These are phyloP conservation scores for Torulaspora pretoriensis DNA, from an alignment of 1,139 yeast species.

Conservation along the genomic window DNA sequence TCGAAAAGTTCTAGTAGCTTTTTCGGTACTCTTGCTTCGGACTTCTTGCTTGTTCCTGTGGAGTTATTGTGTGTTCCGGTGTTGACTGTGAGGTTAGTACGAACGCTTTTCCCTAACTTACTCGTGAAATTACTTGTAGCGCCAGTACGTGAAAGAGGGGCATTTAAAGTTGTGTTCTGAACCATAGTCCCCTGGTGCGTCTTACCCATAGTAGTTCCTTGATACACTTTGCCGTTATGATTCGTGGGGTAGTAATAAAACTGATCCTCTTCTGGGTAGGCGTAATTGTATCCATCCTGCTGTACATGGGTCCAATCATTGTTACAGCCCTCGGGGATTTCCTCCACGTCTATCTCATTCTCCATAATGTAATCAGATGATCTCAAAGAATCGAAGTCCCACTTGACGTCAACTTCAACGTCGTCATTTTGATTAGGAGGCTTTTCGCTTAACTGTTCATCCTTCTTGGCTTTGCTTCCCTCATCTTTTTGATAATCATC, in stretches of 20 bases:
- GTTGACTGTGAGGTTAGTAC: constrained; percentile 25
- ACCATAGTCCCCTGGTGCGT: constrained; percentile 26
- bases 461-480: constrained; percentile 23
- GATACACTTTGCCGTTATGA: constrained; percentile 28
- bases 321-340: constrained; percentile 37
- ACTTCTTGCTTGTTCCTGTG: constrained; percentile 19
- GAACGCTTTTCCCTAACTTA: constrained; percentile 27
- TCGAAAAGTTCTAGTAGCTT: constrained; percentile 71
- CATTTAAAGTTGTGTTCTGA: constrained; percentile 29
- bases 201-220: constrained; percentile 36
- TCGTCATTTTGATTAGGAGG: constrained; percentile 17
- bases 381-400: constrained; percentile 82
- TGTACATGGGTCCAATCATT: constrained; percentile 37
- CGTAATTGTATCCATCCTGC: constrained; percentile 37
- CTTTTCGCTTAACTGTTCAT: constrained; percentile 20
- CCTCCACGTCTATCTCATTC: constrained; percentile 53
- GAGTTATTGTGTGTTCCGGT: constrained; percentile 25
- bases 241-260: constrained; percentile 29
- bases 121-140: constrained; percentile 28
- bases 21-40: constrained; percentile 58
- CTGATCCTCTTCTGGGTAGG: constrained; percentile 39
- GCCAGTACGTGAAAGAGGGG: constrained; percentile 26
- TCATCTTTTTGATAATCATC: constrained; percentile 33
- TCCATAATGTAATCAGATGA: constrained; percentile 68
- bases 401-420: constrained; percentile 59